Percentiles rank a stretch among this genome's conserved stretches.
Conservation (phyloP, 1,284 basidiomycete genomes). For the Fomitiporia mediterranea region DNA sequence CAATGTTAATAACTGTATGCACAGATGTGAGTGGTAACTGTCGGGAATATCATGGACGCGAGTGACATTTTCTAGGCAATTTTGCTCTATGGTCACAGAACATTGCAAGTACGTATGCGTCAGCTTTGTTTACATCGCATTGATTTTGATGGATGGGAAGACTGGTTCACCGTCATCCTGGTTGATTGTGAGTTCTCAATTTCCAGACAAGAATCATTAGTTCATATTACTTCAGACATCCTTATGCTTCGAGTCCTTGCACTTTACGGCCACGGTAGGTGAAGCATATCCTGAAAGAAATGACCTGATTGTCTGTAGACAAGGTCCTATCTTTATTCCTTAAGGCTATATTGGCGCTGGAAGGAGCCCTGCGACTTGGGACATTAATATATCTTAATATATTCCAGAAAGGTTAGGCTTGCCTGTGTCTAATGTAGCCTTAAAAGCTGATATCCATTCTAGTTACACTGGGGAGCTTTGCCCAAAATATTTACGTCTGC, state of each 20-base stretch:
- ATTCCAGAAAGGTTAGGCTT: neutral
- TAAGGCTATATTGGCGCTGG: neutral
- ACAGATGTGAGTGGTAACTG: neutral
- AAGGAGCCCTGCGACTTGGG: neutral
- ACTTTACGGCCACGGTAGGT: neutral
- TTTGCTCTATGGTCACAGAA: neutral
- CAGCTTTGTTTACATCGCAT: neutral
- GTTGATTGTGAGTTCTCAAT: neutral
- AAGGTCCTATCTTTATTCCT: neutral
- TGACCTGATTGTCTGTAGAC: neutral
- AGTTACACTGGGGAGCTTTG: neutral
- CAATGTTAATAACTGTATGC: neutral
- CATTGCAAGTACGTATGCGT: neutral
- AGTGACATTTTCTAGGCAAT: neutral
- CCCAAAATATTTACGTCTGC: neutral
- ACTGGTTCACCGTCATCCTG: neutral
- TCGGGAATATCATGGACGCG: neutral
- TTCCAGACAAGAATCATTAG: neutral
- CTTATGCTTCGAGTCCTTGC: constrained; percentile 1
- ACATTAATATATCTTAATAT: neutral
- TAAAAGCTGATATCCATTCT: neutral
- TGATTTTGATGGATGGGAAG: neutral
- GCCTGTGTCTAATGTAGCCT: neutral
- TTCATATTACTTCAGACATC: neutral
- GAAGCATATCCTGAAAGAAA: neutral